Conservation (phyloP, 1,284 basidiomycete genomes). For the Trametes versicolor region DNA sequence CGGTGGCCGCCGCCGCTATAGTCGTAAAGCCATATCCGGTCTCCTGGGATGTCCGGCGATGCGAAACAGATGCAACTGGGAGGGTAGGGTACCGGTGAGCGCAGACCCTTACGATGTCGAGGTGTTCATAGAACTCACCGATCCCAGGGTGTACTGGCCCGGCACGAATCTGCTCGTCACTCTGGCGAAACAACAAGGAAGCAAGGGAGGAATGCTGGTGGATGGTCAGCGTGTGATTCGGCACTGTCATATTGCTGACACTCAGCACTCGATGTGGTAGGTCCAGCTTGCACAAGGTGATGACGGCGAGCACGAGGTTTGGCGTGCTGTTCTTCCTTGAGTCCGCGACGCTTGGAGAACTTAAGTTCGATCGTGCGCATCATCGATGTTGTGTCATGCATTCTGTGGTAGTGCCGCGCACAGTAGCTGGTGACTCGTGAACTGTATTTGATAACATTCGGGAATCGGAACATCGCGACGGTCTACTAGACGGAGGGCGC, state of each 20-base stretch:
- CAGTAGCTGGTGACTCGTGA: too few species aligned
- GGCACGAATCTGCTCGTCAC: not conserved
- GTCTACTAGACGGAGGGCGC: too few species aligned
- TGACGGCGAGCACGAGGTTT: not conserved
- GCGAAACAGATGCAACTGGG: not conserved
- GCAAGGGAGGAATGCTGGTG: not conserved
- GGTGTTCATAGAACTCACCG: not conserved
- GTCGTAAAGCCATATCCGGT: constrained; percentile 5
- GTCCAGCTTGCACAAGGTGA: not conserved
- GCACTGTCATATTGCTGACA: not conserved
- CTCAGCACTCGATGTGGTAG: not conserved
- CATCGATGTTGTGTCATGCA: too few species aligned
- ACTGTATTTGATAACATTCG: too few species aligned
- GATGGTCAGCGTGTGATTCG: not conserved
- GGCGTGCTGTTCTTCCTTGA: not conserved
- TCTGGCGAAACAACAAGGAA: not conserved
- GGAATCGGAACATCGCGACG: too few species aligned
- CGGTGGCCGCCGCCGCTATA: not conserved
- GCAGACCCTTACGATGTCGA: not conserved
- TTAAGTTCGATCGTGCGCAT: too few species aligned
- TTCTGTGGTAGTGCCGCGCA: too few species aligned
- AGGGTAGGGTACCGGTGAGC: not conserved
- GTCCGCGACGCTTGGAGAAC: too few species aligned
- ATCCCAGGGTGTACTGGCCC: not conserved
- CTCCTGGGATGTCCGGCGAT: constrained; percentile 2